These are phyloP conservation scores for Fennellomyces sp. DNA, from an alignment of 371 early-diverging fungal species.

Conservation along the genomic window DNA sequence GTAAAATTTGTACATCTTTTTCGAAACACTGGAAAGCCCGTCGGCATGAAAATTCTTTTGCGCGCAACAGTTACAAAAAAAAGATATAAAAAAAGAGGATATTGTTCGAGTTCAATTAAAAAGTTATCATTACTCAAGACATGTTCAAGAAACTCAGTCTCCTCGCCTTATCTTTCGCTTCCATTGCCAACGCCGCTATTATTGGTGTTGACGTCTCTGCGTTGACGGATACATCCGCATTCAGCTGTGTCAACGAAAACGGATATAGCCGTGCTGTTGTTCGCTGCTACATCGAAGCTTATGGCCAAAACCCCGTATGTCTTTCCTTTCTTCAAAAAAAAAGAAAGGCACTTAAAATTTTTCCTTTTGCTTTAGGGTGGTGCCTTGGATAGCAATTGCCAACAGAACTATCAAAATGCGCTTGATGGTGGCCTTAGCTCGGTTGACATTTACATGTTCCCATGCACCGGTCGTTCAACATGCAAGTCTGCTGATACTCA, in stretches of 20 bases:
- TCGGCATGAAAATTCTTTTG: no score
- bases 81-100: no score
- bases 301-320: slow-evolving; percentile 19
- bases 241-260: slow-evolving; percentile 16
- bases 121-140: no score
- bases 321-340: neutral
- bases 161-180: no score
- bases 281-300: slow-evolving; percentile 25
- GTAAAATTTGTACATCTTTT: no score
- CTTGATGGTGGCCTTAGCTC: slow-evolving; percentile 15
- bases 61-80: no score
- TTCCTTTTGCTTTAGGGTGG: slow-evolving; percentile 15
- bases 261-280: slow-evolving; percentile 21
- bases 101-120: no score
- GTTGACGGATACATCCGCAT: slow-evolving; percentile 10
- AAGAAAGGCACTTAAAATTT: neutral
- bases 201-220: slow-evolving; percentile 22
- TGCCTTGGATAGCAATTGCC: slow-evolving; percentile 14
- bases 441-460: slow-evolving; percentile 28
- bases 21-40: no score
- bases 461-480: slow-evolving; percentile 27
- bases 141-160: no score
- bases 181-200: no score
- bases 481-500: slow-evolving; percentile 27
- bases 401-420: slow-evolving; percentile 22